Evolutionary conservation across 164 flowering plant species (phyloP).

Genomic region (Brasenia schreberi): DNA sequence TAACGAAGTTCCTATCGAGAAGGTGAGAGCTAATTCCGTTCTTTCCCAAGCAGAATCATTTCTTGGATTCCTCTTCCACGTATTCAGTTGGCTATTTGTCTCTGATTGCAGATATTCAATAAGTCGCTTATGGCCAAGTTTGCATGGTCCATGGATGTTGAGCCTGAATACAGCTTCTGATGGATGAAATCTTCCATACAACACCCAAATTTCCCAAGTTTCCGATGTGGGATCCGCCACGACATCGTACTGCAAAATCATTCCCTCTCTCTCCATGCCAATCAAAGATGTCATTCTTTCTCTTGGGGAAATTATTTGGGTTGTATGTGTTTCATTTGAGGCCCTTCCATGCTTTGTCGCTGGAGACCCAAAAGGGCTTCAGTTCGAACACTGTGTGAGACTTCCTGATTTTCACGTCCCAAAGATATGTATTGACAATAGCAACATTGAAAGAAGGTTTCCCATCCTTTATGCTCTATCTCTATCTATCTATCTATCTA

Average conservation of each 20-base stretch:
- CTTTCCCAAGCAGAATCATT: neutral
- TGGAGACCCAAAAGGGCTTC: neutral
- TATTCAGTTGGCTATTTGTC: neutral
- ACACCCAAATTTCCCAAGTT: neutral
- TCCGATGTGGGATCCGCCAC: constrained; percentile 5
- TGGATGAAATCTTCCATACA: neutral
- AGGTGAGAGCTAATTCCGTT: constrained; percentile 29
- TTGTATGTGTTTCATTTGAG: neutral
- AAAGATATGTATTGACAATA: too few species aligned
- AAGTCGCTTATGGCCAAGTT: constrained; percentile 89
- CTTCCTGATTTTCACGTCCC: too few species aligned
- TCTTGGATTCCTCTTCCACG: neutral
- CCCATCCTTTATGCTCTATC: too few species aligned
- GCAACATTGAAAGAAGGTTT: too few species aligned
- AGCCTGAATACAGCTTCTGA: constrained; percentile 86
- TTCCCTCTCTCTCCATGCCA: neutral
- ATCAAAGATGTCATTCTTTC: neutral
- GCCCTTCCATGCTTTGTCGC: neutral
- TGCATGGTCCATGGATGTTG: constrained; percentile 96
- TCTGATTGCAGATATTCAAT: constrained; percentile 58
- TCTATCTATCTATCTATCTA: too few species aligned
- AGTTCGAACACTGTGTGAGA: neutral
- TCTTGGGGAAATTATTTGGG: neutral
- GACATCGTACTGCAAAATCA: neutral
- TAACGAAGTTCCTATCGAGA: constrained; percentile 95